phyloP scores from a whole-genome alignment of 495 filamentous ascomycete species.

The Extremus antarcticus region DNA sequence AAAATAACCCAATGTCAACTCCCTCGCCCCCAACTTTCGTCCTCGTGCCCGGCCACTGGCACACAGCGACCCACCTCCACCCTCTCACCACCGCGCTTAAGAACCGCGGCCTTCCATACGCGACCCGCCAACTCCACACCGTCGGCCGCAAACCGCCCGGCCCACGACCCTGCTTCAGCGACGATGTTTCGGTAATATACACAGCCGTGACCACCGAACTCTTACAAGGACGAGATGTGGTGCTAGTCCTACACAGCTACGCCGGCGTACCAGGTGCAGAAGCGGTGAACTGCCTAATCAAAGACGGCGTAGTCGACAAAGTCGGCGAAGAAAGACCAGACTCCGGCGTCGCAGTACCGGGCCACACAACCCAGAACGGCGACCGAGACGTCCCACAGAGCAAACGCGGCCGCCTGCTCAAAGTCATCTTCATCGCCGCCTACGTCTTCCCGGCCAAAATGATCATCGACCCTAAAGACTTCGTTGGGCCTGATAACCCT shows the following conservation, averaged over 20 bases:
- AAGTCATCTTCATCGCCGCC: not conserved
- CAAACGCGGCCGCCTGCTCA: not conserved
- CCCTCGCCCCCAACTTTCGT: not conserved
- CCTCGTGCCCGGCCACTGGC: not conserved
- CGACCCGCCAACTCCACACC: not conserved
- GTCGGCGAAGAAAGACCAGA: not conserved
- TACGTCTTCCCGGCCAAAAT: not conserved
- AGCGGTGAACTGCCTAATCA: not conserved
- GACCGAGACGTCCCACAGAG: not conserved
- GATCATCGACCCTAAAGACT: not conserved
- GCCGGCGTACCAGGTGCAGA: not conserved
- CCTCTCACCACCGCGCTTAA: not conserved
- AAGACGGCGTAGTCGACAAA: not conserved
- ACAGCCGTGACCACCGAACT: not conserved
- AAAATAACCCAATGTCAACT: not conserved
- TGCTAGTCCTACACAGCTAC: not conserved
- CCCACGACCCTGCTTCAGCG: not conserved
- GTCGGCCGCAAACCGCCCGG: slow-evolving; percentile 1
- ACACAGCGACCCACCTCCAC: not conserved
- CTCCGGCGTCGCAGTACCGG: not conserved
- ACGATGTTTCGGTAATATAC: not conserved
- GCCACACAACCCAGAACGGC: not conserved
- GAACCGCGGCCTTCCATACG: not conserved
- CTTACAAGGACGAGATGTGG: not conserved
- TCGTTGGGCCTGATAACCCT: not conserved